phyloP scores from a whole-genome alignment of 495 filamentous ascomycete species.

The Lophiotrema nucula region DNA sequence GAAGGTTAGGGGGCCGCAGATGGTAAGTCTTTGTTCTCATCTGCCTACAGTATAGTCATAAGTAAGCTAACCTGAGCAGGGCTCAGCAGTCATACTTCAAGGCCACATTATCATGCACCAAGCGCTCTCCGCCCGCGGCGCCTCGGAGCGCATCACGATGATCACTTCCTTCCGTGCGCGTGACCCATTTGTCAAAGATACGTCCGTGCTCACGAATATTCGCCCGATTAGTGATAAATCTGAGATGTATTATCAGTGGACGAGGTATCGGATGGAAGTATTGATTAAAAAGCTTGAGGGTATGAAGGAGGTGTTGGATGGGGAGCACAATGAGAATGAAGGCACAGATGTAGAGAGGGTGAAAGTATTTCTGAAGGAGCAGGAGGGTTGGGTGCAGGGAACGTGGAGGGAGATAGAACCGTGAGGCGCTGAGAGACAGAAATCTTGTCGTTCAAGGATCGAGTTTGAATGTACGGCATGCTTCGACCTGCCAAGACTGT shows the following conservation, averaged over 20 bases:
- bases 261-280: slow-evolving; percentile 66
- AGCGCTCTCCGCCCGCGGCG: slow-evolving; percentile 26
- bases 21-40: slow-evolving; percentile 3
- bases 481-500: too few relatives aligned
- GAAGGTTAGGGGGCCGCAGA: slow-evolving; percentile 26
- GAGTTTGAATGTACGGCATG: too few relatives aligned
- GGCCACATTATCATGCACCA: slow-evolving; percentile 30
- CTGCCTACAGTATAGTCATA: not conserved
- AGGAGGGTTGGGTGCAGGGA: slow-evolving; percentile 44
- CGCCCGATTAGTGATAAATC: slow-evolving; percentile 22
- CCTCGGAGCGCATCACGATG: slow-evolving; percentile 32
- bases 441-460: too few relatives aligned
- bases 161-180: slow-evolving; percentile 34
- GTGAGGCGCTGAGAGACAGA: too few relatives aligned
- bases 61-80: slow-evolving; percentile 5
- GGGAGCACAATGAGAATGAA: slow-evolving; percentile 23
- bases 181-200: slow-evolving; percentile 19
- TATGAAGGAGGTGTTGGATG: slow-evolving; percentile 28
- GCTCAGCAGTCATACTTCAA: slow-evolving; percentile 33
- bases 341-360: slow-evolving; percentile 39
- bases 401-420: not conserved
- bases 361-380: slow-evolving; percentile 45
- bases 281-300: slow-evolving; percentile 51
- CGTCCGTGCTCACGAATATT: slow-evolving; percentile 19
- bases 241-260: slow-evolving; percentile 60